Base-by-base conservation (phyloP, 2,329 filamentous ascomycete species). In the Fusarium illudens region DNA sequence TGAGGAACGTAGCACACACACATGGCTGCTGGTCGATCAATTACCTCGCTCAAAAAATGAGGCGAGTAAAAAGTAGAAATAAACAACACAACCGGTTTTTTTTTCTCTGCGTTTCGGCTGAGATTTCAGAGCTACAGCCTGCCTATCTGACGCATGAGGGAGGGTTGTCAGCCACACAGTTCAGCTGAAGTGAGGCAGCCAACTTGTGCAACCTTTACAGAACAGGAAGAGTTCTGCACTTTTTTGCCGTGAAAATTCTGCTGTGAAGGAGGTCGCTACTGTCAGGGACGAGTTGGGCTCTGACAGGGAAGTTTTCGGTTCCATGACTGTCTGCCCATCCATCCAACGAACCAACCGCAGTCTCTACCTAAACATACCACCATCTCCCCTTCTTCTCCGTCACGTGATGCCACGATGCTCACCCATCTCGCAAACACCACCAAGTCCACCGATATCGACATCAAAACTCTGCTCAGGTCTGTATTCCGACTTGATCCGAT, bases 401-500 rank as follows among this genome's bases (percentile, higher is more conserved):
- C 52, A 55, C 52, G 52, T 55, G 36, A 55, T 46, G 37, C 46
- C 52, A 25, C 52, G 36, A 55, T 55, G 8, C 17, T 46, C 15
- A 8, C 8, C 25, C 36, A 22, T 15, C n/a, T 10, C 36, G 11
- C 20, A 30, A 44, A 44, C 19, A 46, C 29, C 52, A 55, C 37
- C 39, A 46, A 46, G 17, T 46, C 11, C 36, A 44, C 17, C 36
- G 29, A 25, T 10, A 49, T 49, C 27, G n/a, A 49, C 11, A 27
- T 4, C 12, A 54, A 32, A 10, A 8, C 27, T 12, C 22, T 25
- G 7, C 52, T 13, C 29, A 9, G 7, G 52, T 12, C 29, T 22
- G 12, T 27, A 12, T 34, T 46, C 52, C 36, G 52, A 27, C 7
- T 25, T 44, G 36, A 44, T 25, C 36, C 52, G 52, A 55, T 2